Percentiles rank a stretch among this genome's conserved stretches.
phyloP scores from a whole-genome alignment of 2,329 filamentous ascomycete species.

The Diaporthe eres region DNA sequence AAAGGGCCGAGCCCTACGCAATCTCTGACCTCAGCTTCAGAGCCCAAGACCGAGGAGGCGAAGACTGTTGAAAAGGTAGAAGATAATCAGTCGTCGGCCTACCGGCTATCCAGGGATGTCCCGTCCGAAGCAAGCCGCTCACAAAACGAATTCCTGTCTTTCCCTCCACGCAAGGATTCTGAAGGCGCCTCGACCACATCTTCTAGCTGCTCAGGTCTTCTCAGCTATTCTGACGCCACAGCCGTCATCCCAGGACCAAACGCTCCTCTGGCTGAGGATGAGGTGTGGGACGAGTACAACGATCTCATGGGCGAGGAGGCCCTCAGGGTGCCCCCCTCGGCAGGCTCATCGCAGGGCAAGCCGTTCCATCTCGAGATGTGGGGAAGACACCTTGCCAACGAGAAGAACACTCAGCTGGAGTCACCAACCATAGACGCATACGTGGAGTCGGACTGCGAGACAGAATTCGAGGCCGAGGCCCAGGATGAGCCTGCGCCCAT shows the following conservation, averaged over 20 bases:
- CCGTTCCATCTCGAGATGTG: constrained; percentile 70
- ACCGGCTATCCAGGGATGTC: constrained; percentile 49
- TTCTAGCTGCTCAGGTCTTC: constrained; percentile 77
- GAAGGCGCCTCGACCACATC: constrained; percentile 69
- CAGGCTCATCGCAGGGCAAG: constrained; percentile 68
- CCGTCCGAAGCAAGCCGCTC: constrained; percentile 51
- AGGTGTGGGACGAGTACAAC: constrained; percentile 95
- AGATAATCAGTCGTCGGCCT: constrained; percentile 49
- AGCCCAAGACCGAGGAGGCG: constrained; percentile 54
- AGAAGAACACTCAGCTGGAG: constrained; percentile 56
- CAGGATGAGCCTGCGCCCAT: constrained; percentile 45
- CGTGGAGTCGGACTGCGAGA: constrained; percentile 45
- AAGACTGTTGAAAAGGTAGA: constrained; percentile 50
- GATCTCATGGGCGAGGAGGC: constrained; percentile 82
- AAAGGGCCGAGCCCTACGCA: constrained; percentile 63
- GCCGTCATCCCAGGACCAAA: constrained; percentile 74
- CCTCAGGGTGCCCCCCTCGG: constrained; percentile 61
- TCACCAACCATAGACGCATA: constrained; percentile 62
- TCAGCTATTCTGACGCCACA: constrained; percentile 73
- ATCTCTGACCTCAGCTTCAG: constrained; percentile 53
- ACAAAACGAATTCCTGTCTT: constrained; percentile 77
- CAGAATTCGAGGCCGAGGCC: constrained; percentile 51
- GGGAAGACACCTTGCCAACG: constrained; percentile 54
- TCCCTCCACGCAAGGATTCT: constrained; percentile 76
- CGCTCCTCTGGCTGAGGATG: constrained; percentile 81